Conservation (phyloP, 495 filamentous ascomycete genomes). For the Talaromyces thailandensis region DNA sequence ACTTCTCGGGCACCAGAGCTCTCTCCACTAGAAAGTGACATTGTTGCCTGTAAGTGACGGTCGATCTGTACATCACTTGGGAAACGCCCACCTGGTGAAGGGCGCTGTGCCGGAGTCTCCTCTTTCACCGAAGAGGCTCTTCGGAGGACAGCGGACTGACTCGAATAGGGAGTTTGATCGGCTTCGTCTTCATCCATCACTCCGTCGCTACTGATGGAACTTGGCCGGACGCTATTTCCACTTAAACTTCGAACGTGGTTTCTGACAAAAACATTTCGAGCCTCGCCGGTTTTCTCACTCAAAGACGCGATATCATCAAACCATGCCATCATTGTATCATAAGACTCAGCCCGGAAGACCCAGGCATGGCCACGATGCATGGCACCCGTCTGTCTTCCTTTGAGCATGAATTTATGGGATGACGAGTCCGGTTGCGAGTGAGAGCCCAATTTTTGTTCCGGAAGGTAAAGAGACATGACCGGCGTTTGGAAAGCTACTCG, state of each 20-base stretch:
- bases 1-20: slow-evolving; percentile 58
- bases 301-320: slow-evolving; percentile 84
- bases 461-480: slow-evolving; percentile 91
- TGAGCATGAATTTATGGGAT: slow-evolving; percentile 97
- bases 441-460: slow-evolving; percentile 90
- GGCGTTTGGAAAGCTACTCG: slow-evolving; percentile 61
- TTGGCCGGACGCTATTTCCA: slow-evolving; percentile 52
- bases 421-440: slow-evolving; percentile 75
- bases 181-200: slow-evolving; percentile 85
- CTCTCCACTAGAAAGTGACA: slow-evolving; percentile 66
- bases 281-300: slow-evolving; percentile 81
- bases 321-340: slow-evolving; percentile 97
- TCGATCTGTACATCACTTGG: slow-evolving; percentile 78
- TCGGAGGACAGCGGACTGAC: slow-evolving; percentile 38
- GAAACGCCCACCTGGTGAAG: slow-evolving; percentile 80
- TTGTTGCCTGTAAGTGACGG: slow-evolving; percentile 65
- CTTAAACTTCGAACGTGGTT: slow-evolving; percentile 68
- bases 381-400: slow-evolving; percentile 84
- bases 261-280: slow-evolving; percentile 77
- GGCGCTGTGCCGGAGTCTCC: slow-evolving; percentile 44
- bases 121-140: slow-evolving; percentile 34
- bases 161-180: slow-evolving; percentile 61
- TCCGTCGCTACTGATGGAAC: slow-evolving; percentile 61
- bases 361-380: slow-evolving; percentile 95
- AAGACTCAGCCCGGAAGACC: slow-evolving; percentile 92